These are phyloP conservation scores for Glycine tomentella DNA, from an alignment of 306 rosid genomes.

Conservation along the genomic window DNA sequence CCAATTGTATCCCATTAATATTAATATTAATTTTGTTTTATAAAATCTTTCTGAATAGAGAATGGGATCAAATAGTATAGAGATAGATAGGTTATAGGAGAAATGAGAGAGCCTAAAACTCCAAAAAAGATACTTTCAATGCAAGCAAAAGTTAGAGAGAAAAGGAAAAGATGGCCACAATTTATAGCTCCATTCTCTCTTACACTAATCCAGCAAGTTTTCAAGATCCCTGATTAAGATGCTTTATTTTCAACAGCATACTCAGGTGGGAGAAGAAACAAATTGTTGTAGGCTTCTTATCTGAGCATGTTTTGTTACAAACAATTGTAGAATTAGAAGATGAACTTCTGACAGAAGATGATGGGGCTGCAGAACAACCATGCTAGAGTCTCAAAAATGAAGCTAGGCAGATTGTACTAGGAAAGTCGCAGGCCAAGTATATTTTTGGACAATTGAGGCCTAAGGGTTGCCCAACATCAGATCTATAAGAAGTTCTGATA, in stretches of 20 bases:
- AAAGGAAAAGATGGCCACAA: neutral
- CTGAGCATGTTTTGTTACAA: neutral
- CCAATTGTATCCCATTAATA: neutral
- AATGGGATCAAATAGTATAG: slow-evolving; percentile 4
- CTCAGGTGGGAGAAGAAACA: neutral
- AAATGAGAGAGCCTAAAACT: slow-evolving; percentile 17
- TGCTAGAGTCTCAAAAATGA: neutral
- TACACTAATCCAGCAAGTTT: slow-evolving; percentile 11
- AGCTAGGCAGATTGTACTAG: neutral
- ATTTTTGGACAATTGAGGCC: neutral
- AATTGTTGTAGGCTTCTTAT: neutral
- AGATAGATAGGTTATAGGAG: slow-evolving; percentile 14
- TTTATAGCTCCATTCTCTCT: slow-evolving; percentile 24
- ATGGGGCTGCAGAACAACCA: neutral
- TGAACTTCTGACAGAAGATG: slow-evolving; percentile 12
- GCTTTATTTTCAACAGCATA: neutral
- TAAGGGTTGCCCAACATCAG: neutral
- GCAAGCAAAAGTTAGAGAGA: slow-evolving; percentile 13
- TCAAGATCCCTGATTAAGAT: neutral
- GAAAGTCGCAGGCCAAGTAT: neutral
- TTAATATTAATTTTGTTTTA: neutral
- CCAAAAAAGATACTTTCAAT: neutral
- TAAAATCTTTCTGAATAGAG: slow-evolving; percentile 1
- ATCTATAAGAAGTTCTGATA: neutral
- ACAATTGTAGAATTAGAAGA: neutral